A percentile compares a stretch with the other conserved stretches of the same genome.
Conservation (phyloP, 1,284 basidiomycete genomes). For the Microstroma glucosiphilum region DNA sequence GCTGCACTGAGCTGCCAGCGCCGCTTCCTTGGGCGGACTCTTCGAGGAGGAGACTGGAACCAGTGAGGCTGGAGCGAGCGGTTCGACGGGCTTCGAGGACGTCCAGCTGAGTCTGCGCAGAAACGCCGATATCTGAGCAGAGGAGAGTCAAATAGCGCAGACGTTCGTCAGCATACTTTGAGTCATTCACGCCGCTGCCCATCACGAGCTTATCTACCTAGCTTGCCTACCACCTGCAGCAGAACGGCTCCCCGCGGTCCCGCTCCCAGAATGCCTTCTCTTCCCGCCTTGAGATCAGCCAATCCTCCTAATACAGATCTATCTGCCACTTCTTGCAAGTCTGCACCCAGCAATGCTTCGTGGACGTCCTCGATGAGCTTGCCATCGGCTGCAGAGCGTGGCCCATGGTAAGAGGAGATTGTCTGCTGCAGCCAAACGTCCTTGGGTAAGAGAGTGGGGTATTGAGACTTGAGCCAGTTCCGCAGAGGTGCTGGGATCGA, state of each 20-base stretch:
- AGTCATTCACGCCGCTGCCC: too few relatives aligned
- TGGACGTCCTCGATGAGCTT: constrained; percentile 1
- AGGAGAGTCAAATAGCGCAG: neutral
- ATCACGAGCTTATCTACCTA: neutral
- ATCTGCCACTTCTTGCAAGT: neutral
- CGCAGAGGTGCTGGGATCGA: neutral
- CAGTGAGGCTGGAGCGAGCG: neutral
- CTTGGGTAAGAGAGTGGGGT: neutral
- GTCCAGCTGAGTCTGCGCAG: constrained; percentile 1
- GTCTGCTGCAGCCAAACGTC: neutral
- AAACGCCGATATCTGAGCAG: neutral
- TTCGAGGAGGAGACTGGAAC: neutral
- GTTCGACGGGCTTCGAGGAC: constrained; percentile 1
- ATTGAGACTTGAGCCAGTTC: neutral
- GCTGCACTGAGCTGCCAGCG: neutral
- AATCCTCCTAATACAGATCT: too few relatives aligned
- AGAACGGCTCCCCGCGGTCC: neutral
- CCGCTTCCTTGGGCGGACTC: neutral
- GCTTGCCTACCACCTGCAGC: constrained; percentile 1
- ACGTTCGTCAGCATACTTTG: too few relatives aligned
- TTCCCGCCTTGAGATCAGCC: neutral
- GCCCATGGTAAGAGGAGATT: neutral
- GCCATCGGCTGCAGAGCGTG: neutral
- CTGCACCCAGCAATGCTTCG: neutral
- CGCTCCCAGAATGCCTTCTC: neutral